phyloP scores from a whole-genome alignment of 371 early-diverging fungal species.

The Rhizopus stolonifer region DNA sequence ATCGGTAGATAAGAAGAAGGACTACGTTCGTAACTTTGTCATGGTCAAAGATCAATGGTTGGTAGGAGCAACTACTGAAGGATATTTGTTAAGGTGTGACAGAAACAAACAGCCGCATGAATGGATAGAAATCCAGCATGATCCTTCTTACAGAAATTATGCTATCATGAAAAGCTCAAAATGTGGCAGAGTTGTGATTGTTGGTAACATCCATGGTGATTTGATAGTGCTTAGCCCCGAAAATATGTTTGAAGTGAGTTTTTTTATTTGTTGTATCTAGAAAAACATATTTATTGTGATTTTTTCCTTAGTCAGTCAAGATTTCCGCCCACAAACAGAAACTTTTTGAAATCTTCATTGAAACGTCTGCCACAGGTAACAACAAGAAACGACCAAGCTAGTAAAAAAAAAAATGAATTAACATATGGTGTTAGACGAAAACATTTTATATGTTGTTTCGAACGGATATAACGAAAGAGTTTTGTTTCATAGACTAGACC shows the following conservation, averaged over 20 bases:
- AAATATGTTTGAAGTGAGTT: slow-evolving; percentile 43
- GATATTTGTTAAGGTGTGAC: slow-evolving; percentile 48
- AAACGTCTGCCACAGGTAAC: slow-evolving; percentile 19
- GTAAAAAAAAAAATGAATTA: background rate
- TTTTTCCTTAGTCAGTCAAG: background rate
- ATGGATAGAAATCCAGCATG: slow-evolving; percentile 33
- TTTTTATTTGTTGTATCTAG: background rate
- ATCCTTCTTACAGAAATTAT: slow-evolving; percentile 39
- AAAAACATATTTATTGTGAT: background rate
- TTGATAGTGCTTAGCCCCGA: slow-evolving; percentile 52
- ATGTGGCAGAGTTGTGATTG: slow-evolving; percentile 56
- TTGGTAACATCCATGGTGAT: slow-evolving; percentile 60
- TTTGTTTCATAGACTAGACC: slow-evolving; percentile 36
- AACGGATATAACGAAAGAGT: slow-evolving; percentile 45
- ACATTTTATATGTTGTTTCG: slow-evolving; percentile 44
- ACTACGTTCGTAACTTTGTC: slow-evolving; percentile 56
- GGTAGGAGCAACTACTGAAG: slow-evolving; percentile 39
- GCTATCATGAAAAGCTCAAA: slow-evolving; percentile 58
- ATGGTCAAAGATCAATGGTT: slow-evolving; percentile 31
- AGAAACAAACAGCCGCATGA: slow-evolving; percentile 11
- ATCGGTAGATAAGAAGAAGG: slow-evolving; percentile 28
- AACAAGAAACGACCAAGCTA: slow-evolving; percentile 14
- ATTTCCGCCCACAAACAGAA: slow-evolving; percentile 40
- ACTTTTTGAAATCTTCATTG: slow-evolving; percentile 50
- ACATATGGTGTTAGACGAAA: slow-evolving; percentile 21